Conservation (phyloP, 805 yeast species). For the Candida hungchunana region DNA sequence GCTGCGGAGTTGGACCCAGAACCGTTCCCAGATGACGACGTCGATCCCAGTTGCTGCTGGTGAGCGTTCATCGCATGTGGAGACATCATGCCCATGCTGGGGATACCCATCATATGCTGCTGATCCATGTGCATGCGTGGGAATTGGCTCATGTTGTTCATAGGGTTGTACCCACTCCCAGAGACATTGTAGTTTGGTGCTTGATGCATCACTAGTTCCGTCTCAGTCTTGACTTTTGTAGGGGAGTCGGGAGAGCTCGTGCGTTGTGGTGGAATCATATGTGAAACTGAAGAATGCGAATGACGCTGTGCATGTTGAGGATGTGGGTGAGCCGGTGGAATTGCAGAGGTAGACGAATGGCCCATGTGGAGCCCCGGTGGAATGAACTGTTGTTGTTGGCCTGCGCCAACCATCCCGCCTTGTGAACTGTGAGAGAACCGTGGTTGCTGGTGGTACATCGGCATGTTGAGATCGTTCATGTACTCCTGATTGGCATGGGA, state of each 20-base stretch:
- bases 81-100: not conserved
- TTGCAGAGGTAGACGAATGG: not conserved
- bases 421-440: no score
- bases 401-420: no score
- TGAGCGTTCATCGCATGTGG: not conserved
- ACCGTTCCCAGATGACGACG: no score
- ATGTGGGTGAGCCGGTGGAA: not conserved
- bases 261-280: not conserved
- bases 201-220: not conserved
- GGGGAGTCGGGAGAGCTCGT: slow-evolving; percentile 8
- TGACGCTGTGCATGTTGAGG: not conserved
- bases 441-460: slow-evolving; percentile 1
- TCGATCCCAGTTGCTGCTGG: no score
- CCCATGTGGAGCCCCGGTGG: not conserved
- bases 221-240: slow-evolving; percentile 4
- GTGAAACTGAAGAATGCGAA: no score
- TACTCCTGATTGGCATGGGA: not conserved
- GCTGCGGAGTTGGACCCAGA: no score
- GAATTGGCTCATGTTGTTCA: slow-evolving; percentile 2
- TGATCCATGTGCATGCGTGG: slow-evolving; percentile 5
- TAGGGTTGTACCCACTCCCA: not conserved
- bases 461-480: slow-evolving; percentile 3
- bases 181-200: slow-evolving; percentile 6
- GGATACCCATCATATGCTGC: not conserved
- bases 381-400: slow-evolving; percentile 3